Evolutionary conservation across 805 yeast species (phyloP).

Genomic region (Grigorovia transvaalensis): DNA sequence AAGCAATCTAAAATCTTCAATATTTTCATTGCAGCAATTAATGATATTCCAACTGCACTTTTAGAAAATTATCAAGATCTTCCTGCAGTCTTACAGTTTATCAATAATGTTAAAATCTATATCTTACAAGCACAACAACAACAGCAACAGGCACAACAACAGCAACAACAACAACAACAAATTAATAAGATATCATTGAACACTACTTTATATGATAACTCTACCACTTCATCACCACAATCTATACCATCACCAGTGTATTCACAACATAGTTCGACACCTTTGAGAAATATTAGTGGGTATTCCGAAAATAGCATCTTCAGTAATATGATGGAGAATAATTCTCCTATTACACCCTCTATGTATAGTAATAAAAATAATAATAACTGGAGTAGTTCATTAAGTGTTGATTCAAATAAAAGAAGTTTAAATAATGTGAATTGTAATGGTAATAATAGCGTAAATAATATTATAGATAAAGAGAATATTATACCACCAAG

Average conservation of each 20-base stretch:
- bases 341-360: conserved; percentile 28
- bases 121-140: not conserved
- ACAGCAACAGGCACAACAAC: conserved; percentile 10
- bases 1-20: conserved; percentile 18
- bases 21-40: conserved; percentile 17
- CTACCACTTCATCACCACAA: conserved; percentile 5
- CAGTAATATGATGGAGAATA: conserved; percentile 13
- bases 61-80: conserved; percentile 18
- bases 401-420: conserved; percentile 13
- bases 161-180: conserved; percentile 4
- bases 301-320: conserved; percentile 26
- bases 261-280: conserved; percentile 22
- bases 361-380: conserved; percentile 19
- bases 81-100: conserved; percentile 15
- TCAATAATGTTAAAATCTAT: conserved; percentile 12
- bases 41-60: conserved; percentile 17
- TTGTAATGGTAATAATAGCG: conserved; percentile 4
- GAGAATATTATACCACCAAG: conserved; percentile 18
- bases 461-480: not conserved
- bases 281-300: conserved; percentile 25
- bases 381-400: conserved; percentile 12
- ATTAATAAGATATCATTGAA: not conserved
- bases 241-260: conserved; percentile 24
- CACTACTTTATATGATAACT: not conserved
- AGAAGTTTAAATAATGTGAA: conserved; percentile 16